Percentiles rank a stretch among this genome's conserved stretches.
Evolutionary conservation across 306 rosid genomes (phyloP).

Genomic region (Lathyrus aphaca): DNA sequence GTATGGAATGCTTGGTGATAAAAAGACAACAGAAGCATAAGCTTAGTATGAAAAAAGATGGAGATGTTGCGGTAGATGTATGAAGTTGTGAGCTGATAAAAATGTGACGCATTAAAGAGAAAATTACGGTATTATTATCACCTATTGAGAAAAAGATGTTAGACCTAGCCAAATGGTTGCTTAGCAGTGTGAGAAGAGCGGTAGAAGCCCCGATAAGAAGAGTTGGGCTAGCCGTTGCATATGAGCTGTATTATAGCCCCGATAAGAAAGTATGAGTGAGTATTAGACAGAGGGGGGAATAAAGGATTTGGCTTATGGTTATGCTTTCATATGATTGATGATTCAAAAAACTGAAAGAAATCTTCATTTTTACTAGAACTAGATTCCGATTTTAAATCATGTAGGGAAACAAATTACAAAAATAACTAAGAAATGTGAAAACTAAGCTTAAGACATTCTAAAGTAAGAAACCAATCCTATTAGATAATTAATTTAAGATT

Average conservation of each 20-base stretch:
- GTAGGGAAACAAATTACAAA: not conserved
- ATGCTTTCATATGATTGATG: constrained; percentile 6
- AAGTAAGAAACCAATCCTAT: not conserved
- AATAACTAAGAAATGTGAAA: constrained; percentile 7
- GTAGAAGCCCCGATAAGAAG: constrained; percentile 1
- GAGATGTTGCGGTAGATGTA: not conserved
- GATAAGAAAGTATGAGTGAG: not conserved
- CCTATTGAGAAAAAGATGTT: not conserved
- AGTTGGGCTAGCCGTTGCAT: not conserved
- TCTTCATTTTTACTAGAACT: not conserved
- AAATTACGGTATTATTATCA: not conserved
- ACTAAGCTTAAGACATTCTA: constrained; percentile 2
- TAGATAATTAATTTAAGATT: not conserved
- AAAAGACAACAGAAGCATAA: not conserved
- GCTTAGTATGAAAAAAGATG: not conserved
- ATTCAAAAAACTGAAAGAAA: not conserved
- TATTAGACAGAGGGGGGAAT: constrained; percentile 7
- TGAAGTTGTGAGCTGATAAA: not conserved
- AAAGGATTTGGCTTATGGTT: too few relatives aligned
- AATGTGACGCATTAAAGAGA: constrained; percentile 14
- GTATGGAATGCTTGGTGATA: not conserved
- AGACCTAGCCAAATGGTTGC: not conserved
- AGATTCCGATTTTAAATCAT: not conserved
- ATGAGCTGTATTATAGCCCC: constrained; percentile 1
- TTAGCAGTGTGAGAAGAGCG: constrained; percentile 3